Evolutionary conservation across 208 protist genomes (phyloP), one percentile per base, ranked within the genome.

Genomic region (Acanthamoeba royreba): DNA sequence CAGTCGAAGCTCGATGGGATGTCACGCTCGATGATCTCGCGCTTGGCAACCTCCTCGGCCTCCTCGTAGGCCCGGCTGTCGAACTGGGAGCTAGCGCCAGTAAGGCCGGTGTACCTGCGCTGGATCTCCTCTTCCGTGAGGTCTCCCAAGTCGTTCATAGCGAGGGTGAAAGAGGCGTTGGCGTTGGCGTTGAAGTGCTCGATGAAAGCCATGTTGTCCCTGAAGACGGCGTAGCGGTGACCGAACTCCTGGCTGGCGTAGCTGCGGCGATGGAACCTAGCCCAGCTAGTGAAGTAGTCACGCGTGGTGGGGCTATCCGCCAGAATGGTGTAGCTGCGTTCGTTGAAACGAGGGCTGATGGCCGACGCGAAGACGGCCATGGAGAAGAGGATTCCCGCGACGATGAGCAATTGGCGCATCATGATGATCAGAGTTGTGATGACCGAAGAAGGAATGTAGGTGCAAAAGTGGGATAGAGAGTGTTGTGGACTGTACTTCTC

Each of bases 1-100:
- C 98, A 99, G 96, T 99, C 98, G 31, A 96, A 94, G 9, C 22
- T 45, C 31, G 17, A 45, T 31, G 96, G 95, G 98, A 99, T 79
- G 98, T 94, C 98, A 98, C 99, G 97, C 98, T 61, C 58, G 11
- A 95, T 85, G 22, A 81, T 47, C 66, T 66, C 31, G 28, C n/a
- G 1, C 93, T 83, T 47, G 33, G 58, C 43, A 46, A 38, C 42
- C 49, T 49, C 33, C 45, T 83, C 45, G 25, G n/a, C 33, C 2
- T 33, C 55, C 33, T 63, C 52, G 46, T 40, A 55, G 35, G 19
- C 22, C 69, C 58, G 93, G n/a, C 28, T 22, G 0, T 79, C 49
- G 28, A 81, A 35, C 19, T 47, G n/a, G 13, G 43, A 22, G 17
- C 33, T 22, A n/a, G 3, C 46, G 47, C 49, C 31, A 31, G 45